Evolutionary conservation across 1,284 basidiomycete species (phyloP).

Genomic region (Erythrobasidium hasegawianum): DNA sequence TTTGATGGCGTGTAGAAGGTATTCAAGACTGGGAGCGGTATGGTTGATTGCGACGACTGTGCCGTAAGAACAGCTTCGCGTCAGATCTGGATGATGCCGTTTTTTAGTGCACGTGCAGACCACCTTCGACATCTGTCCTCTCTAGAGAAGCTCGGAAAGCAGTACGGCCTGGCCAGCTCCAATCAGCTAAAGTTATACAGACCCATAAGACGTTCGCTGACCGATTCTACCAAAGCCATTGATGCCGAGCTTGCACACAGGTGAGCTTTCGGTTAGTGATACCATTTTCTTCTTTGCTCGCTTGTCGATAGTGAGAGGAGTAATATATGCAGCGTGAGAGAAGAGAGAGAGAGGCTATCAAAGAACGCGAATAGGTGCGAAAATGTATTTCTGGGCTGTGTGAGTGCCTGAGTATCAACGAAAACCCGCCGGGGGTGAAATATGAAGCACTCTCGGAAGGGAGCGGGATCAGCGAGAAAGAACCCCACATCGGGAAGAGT

Average conservation of each 20-base stretch:
- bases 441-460: too few relatives aligned
- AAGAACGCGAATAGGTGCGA: too few relatives aligned
- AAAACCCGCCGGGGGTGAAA: too few relatives aligned
- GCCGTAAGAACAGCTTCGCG: slow-evolving; percentile 41
- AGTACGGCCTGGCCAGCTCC: slow-evolving; percentile 36
- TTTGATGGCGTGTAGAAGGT: slow-evolving; percentile 46
- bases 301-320: neutral
- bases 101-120: neutral
- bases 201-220: slow-evolving; percentile 17
- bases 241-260: slow-evolving; percentile 46
- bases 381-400: too few relatives aligned
- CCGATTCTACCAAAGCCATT: slow-evolving; percentile 53
- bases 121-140: slow-evolving; percentile 38
- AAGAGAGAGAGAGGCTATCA: too few relatives aligned
- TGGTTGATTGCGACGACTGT: slow-evolving; percentile 53
- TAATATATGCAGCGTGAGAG: too few relatives aligned
- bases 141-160: slow-evolving; percentile 43
- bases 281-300: neutral
- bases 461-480: too few relatives aligned
- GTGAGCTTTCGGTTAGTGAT: neutral
- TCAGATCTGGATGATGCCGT: slow-evolving; percentile 35
- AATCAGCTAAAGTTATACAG: neutral
- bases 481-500: too few relatives aligned
- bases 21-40: slow-evolving; percentile 49
- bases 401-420: too few relatives aligned